These are phyloP conservation scores for Aspergillus terreus DNA, from an alignment of 2,329 filamentous ascomycete species.

Conservation along the genomic window DNA sequence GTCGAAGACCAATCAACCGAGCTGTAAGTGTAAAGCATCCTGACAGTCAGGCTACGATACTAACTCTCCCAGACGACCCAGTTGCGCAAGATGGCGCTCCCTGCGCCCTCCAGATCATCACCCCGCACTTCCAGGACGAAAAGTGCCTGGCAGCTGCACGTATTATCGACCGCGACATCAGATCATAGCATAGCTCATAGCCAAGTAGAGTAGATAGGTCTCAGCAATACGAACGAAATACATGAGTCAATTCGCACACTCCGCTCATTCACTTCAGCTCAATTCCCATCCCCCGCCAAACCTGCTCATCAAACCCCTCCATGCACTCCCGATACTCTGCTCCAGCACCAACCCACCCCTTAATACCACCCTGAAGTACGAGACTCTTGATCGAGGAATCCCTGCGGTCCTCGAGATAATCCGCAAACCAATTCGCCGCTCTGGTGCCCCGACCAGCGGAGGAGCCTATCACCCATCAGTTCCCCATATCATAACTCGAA, in stretches of 20 bases:
- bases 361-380: conserved; percentile 51
- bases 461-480: conserved; percentile 42
- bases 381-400: conserved; percentile 47
- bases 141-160: conserved; percentile 36
- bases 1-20: conserved; percentile 26
- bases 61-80: conserved; percentile 36
- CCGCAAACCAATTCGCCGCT: conserved; percentile 55
- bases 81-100: conserved; percentile 42
- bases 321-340: conserved; percentile 47
- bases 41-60: background rate
- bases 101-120: conserved; percentile 46
- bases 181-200: background rate
- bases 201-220: no score
- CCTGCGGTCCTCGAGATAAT: conserved; percentile 44
- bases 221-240: no score
- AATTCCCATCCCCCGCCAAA: background rate
- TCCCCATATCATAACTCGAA: background rate
- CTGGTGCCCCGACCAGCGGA: conserved; percentile 53
- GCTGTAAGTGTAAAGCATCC: conserved; percentile 16
- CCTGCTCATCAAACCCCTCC: conserved; percentile 24
- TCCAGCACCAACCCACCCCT: conserved; percentile 51
- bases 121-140: conserved; percentile 48
- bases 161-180: conserved; percentile 27
- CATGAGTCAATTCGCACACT: no score
- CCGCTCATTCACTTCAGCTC: background rate